A percentile compares a stretch with the other conserved stretches of the same genome.
Conservation (phyloP, 1,139 yeast genomes). For the Kazachstania sp. region DNA sequence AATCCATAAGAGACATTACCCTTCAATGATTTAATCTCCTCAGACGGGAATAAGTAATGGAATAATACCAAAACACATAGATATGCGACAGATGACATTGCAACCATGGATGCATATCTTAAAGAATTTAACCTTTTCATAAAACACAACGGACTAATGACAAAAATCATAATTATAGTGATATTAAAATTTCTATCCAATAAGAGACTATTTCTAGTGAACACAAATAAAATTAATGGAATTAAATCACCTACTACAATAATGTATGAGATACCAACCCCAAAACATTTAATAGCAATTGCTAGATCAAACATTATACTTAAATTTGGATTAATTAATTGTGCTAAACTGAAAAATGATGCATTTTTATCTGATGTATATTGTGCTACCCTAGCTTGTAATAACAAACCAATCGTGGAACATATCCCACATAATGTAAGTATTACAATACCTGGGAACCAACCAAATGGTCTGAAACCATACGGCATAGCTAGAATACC, state of each 20-base stretch:
- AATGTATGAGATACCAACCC: constrained; percentile 68
- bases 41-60: constrained; percentile 40
- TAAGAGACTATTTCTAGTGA: constrained; percentile 31
- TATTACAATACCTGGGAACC: constrained; percentile 57
- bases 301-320: constrained; percentile 83
- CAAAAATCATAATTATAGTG: constrained; percentile 45
- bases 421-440: constrained; percentile 42
- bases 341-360: constrained; percentile 68
- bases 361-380: constrained; percentile 62
- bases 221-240: constrained; percentile 55
- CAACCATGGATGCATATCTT: constrained; percentile 61
- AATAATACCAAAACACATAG: constrained; percentile 52
- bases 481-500: constrained; percentile 92
- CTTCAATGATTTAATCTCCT: constrained; percentile 32
- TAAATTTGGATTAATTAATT: constrained; percentile 69
- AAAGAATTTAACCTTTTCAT: constrained; percentile 57
- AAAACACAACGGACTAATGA: constrained; percentile 56
- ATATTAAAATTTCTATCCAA: constrained; percentile 57
- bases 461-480: constrained; percentile 82
- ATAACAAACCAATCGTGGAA: constrained; percentile 22
- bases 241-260: constrained; percentile 71
- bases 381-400: constrained; percentile 31
- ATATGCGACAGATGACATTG: constrained; percentile 60
- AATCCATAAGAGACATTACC: constrained; percentile 35
- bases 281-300: constrained; percentile 80